Conservation (phyloP, 2,329 filamentous ascomycete species). For the Pseudogymnoascus sp. region DNA sequence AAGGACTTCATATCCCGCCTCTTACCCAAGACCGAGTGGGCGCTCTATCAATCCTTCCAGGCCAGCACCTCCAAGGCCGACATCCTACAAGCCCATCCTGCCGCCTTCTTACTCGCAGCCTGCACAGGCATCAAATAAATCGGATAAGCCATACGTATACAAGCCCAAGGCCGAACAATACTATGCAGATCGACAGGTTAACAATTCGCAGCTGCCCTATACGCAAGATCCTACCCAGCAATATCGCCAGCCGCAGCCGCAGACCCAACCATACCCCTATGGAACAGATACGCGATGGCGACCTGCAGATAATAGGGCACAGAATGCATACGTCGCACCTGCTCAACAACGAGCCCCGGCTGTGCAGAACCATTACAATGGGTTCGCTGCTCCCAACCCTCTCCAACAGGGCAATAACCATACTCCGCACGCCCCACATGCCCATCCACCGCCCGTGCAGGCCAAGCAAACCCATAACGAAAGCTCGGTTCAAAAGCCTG, state of each 20-base stretch:
- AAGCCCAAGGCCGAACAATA: constrained; percentile 33
- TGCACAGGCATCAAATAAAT: constrained; percentile 15
- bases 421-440: background rate
- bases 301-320: background rate
- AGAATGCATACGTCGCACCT: background rate
- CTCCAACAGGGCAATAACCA: background rate
- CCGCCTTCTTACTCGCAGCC: background rate
- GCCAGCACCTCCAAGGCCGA: constrained; percentile 21
- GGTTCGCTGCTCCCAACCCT: background rate
- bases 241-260: constrained; percentile 13
- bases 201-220: constrained; percentile 26
- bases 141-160: constrained; percentile 45
- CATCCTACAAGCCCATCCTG: constrained; percentile 20
- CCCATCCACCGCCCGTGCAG: background rate
- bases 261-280: constrained; percentile 18
- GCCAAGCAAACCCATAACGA: background rate
- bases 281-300: constrained; percentile 25
- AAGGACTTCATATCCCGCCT: constrained; percentile 28
- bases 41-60: constrained; percentile 21
- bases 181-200: constrained; percentile 25
- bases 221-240: constrained; percentile 18
- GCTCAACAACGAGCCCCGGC: background rate
- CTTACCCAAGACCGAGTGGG: constrained; percentile 21
- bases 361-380: background rate
- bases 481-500: background rate